phyloP scores from a whole-genome alignment of 768 basidiomycete genomes.

The Lentinula detonsa region DNA sequence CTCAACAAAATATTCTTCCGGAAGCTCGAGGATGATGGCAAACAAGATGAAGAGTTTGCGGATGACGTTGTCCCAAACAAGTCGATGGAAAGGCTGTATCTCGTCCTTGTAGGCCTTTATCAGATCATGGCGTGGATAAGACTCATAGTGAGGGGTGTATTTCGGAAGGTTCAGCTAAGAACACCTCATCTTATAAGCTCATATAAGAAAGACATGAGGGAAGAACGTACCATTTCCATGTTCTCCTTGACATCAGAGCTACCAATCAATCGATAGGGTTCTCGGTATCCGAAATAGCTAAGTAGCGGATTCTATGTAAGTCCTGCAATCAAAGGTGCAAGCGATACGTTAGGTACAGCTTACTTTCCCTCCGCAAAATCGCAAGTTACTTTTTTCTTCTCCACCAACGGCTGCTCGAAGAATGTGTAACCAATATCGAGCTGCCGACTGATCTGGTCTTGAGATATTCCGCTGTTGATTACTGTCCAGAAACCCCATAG shows the following conservation, averaged over 20 bases:
- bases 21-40: constrained; percentile 39
- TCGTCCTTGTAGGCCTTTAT: constrained; percentile 21
- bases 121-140: constrained; percentile 12
- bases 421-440: constrained; percentile 29
- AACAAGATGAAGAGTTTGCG: constrained; percentile 23
- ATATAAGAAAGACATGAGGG: not conserved
- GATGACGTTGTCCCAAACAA: constrained; percentile 24
- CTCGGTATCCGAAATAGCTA: constrained; percentile 29
- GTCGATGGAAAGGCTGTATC: constrained; percentile 22
- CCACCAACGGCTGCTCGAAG: constrained; percentile 27
- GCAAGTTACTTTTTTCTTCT: constrained; percentile 23
- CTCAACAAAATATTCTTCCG: constrained; percentile 37
- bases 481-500: constrained; percentile 37
- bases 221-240: constrained; percentile 21
- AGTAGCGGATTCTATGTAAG: not conserved
- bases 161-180: constrained; percentile 28
- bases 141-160: constrained; percentile 19
- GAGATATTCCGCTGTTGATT: constrained; percentile 29
- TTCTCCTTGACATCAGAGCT: constrained; percentile 28
- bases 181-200: not conserved
- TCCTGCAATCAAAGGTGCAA: not conserved
- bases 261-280: constrained; percentile 25
- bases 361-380: constrained; percentile 27
- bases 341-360: not conserved
- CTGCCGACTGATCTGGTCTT: constrained; percentile 29